Evolutionary conservation across 2,329 filamentous ascomycete species (phyloP).

Genomic region (Endoconidiophora laricicola): DNA sequence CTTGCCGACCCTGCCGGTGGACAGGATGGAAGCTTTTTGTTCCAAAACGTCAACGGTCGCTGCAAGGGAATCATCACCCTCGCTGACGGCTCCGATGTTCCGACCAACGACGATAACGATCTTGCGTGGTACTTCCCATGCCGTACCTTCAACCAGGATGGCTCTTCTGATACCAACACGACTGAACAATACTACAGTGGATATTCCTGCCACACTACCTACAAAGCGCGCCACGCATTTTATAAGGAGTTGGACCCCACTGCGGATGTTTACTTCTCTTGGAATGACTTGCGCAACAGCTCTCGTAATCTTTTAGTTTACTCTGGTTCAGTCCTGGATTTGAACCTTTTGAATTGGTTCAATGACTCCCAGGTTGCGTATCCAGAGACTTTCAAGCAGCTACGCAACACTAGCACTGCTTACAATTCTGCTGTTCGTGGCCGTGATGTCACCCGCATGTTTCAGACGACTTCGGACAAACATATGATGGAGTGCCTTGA

Average conservation of each 20-base stretch:
- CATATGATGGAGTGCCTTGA: constrained; percentile 71
- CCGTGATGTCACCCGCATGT: constrained; percentile 74
- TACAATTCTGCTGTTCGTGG: constrained; percentile 53
- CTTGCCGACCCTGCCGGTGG: constrained; percentile 66
- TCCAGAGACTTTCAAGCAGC: constrained; percentile 61
- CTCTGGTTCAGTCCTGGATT: constrained; percentile 80
- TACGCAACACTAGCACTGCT: constrained; percentile 48
- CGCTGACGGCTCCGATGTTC: constrained; percentile 56
- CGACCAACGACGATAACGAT: constrained; percentile 53
- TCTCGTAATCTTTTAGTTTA: constrained; percentile 88
- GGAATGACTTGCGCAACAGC: constrained; percentile 80
- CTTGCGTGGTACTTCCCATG: constrained; percentile 97
- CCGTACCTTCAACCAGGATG: constrained; percentile 81
- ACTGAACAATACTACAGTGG: constrained; percentile 65
- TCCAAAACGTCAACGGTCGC: constrained; percentile 94
- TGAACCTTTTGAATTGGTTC: constrained; percentile 82
- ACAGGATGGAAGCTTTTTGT: constrained; percentile 90
- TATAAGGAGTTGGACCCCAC: constrained; percentile 49
- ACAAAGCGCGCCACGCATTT: constrained; percentile 51
- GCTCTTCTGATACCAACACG: constrained; percentile 59
- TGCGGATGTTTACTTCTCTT: constrained; percentile 90
- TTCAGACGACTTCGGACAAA: constrained; percentile 66
- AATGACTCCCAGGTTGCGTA: constrained; percentile 63
- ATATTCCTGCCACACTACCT: constrained; percentile 75
- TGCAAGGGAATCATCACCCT: constrained; percentile 81